Base-by-base conservation (phyloP, 2,329 filamentous ascomycete genomes). In the Verticillium nubilum region DNA sequence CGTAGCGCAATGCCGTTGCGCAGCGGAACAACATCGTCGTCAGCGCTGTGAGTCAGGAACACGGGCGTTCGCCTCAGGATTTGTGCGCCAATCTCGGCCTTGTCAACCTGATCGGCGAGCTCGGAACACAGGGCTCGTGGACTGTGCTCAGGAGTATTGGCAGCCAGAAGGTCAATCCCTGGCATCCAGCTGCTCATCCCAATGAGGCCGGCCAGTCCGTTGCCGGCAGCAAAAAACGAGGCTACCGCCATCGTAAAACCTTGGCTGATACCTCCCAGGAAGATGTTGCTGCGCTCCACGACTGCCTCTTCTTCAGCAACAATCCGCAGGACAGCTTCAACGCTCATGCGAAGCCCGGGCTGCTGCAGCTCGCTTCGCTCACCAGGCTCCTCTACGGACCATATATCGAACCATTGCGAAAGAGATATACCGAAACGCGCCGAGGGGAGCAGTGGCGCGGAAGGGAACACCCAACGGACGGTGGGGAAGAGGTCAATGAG, bases 381-480 rank as follows among this genome's bases (percentile, higher is more conserved):
- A 19, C 54, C 33, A 17, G 59, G 58, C 25, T 62, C 50, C 42
- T 65, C 60, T 5, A 61, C 42, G 10, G 62, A 58, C 65, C 64
- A 65, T 26, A 66, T 60, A 50, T 71, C 70, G 53, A 73, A 73
- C 70, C 69, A 73, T 29, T 71, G 69, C 3, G 65, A 64, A 55
- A 68, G 63, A 0, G 57, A 25, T 12, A 42, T 57, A 7, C 56
- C 64, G 55, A 69, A 70, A 10, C 68, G 64, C 15, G 62, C 25
- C 0, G 68, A 69, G 1, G 27, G 59, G 2, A 63, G 19, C 0
- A 54, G 6, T 0, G 67, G 64, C 0, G 70, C 69, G 0, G 54
- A 52, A 3, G 70, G 69, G 42, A 73, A 73, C 3, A 72, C 68
- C 68, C 70, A 72, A 57, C 63, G 62, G 23, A 72, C 12, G 57